Conservation (phyloP, 768 basidiomycete genomes). For the Boletus eberwhitei region DNA sequence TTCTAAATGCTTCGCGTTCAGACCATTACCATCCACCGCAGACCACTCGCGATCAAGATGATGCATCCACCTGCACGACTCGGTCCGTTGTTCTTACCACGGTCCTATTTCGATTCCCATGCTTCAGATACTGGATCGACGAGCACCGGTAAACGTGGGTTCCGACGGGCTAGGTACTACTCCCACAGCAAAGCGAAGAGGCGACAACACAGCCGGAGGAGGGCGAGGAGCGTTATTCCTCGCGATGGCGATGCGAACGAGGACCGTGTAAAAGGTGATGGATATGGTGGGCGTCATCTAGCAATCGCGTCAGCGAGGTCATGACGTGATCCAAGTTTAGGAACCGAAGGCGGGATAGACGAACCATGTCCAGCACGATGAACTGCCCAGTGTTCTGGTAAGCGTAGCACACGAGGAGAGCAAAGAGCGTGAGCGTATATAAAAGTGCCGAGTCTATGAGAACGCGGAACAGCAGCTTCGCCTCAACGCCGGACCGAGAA, state of each 20-base stretch:
- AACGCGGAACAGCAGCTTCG: slow-evolving; percentile 11
- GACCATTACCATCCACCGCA: not conserved
- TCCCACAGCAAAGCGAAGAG: slow-evolving; percentile 15
- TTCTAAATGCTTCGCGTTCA: not conserved
- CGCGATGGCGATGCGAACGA: slow-evolving; percentile 20
- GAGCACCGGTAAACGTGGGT: not conserved
- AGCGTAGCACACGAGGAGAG: slow-evolving; percentile 11
- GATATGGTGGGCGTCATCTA: slow-evolving; percentile 22
- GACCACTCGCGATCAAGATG: not conserved
- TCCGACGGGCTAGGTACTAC: slow-evolving; percentile 4
- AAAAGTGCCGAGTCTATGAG: slow-evolving; percentile 15
- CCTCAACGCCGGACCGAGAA: slow-evolving; percentile 3
- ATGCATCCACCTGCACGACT: not conserved
- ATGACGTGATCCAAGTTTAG: not conserved
- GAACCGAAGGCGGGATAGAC: not conserved
- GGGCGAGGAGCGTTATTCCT: not conserved
- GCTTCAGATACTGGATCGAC: slow-evolving; percentile 18
- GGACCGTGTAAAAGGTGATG: slow-evolving; percentile 15
- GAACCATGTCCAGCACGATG: slow-evolving; percentile 22
- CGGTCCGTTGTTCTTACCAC: not conserved
- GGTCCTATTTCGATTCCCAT: not conserved
- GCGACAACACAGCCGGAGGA: slow-evolving; percentile 1
- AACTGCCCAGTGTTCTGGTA: slow-evolving; percentile 2
- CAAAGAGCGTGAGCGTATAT: slow-evolving; percentile 14
- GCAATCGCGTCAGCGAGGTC: not conserved